phyloP scores from a whole-genome alignment of 2,329 filamentous ascomycete species.

The Penicillium sp. region DNA sequence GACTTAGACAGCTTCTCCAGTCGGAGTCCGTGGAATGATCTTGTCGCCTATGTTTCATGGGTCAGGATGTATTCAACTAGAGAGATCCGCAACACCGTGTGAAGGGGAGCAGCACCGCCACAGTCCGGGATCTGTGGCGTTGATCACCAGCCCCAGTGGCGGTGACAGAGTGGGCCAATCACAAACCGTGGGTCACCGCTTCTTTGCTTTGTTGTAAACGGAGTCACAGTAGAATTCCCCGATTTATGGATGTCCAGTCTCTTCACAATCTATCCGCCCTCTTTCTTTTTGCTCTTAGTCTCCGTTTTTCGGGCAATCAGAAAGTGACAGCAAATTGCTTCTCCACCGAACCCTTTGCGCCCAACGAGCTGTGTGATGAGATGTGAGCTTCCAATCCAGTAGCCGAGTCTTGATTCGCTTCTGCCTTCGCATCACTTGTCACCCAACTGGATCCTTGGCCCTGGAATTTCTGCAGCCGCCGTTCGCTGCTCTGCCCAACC shows the following conservation, averaged over 20 bases:
- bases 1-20: neutral
- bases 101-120: constrained; percentile 9
- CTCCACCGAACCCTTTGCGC: constrained; percentile 19
- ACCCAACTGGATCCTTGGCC: constrained; percentile 16
- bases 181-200: constrained; percentile 29
- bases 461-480: constrained; percentile 7
- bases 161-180: constrained; percentile 28
- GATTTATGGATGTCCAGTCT: no score
- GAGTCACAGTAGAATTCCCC: neutral
- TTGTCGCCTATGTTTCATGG: neutral
- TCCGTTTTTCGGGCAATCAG: constrained; percentile 17
- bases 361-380: constrained; percentile 13
- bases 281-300: no score
- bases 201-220: constrained; percentile 9
- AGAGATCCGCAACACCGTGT: no score
- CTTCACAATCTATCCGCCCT: no score
- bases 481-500: constrained; percentile 26
- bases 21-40: neutral
- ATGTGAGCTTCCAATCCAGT: constrained; percentile 14
- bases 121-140: neutral
- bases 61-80: no score
- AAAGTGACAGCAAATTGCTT: constrained; percentile 25
- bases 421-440: constrained; percentile 20
- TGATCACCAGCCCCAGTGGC: constrained; percentile 32
- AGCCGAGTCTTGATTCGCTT: constrained; percentile 16